Evolutionary conservation across 2,329 filamentous ascomycete genomes (phyloP), one percentile per base, ranked within the genome.

Genomic region (Pochonia chlamydosporia): DNA sequence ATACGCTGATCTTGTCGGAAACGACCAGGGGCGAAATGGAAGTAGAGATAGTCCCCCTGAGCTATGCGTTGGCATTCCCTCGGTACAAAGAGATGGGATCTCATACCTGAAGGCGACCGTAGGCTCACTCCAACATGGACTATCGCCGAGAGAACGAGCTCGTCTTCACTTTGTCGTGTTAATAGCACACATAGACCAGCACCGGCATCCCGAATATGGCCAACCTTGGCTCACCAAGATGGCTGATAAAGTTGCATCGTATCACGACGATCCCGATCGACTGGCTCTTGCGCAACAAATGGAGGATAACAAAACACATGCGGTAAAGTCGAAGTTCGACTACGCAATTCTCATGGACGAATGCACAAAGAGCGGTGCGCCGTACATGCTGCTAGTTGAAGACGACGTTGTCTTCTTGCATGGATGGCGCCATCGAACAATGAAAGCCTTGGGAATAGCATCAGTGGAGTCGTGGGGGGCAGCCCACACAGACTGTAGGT

Each of bases 281-380:
- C 40, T 46, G n/a, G 37, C 42, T 10, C 31, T 49, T 7, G 49
- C 49, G 13, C 25, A 23, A 26, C 28, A 24, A 7, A 45, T 48
- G 46, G 46, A 48, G 33, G n/a, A 16, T 18, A 35, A 49, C 26
- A 18, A 41, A 13, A 44, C 3, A 6, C 46, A 49, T 18, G 33
- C 49, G 4, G 28, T 43, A 20, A 49, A 51, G 37, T 46, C 46
- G 24, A 51, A 51, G 40, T 45, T 49, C 20, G 47, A 52, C 31
- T 52, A 52, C 18, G 47, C 47, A 10, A 46, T 49, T 14, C 25
- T 52, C 14, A 47, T 52, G 50, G 50, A 49, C 20, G 48, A 44
- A 23, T 52, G 50, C 25, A 14, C 14, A 14, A 43, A 35, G 25
- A 35, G 36, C 7, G 41, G 41, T 6, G 43, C 50, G 14, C 40